These are phyloP conservation scores for Lagerstroemia speciosa DNA, from an alignment of 345 rosid genomes.

Conservation along the genomic window DNA sequence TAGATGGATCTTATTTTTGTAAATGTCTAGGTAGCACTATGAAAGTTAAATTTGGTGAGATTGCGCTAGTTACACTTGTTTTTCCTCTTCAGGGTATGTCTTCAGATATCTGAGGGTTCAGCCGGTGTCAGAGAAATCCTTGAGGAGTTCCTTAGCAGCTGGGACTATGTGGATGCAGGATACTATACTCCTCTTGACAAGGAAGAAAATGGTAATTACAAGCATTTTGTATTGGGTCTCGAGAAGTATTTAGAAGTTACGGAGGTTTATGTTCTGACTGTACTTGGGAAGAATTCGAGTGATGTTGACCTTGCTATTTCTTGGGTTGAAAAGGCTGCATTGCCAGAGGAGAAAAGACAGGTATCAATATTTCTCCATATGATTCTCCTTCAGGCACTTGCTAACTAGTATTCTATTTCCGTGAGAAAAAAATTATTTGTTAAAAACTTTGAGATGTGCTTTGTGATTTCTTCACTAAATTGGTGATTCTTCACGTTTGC, in stretches of 20 bases:
- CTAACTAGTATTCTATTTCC: background rate
- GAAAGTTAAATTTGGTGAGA: background rate
- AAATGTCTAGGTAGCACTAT: background rate
- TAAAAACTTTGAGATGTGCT: background rate
- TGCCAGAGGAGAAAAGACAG: slow-evolving; percentile 73
- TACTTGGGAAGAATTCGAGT: slow-evolving; percentile 43
- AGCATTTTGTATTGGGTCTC: slow-evolving; percentile 24
- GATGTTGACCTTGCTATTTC: slow-evolving; percentile 54
- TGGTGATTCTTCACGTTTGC: background rate
- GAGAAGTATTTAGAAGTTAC: slow-evolving; percentile 51
- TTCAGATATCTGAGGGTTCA: slow-evolving; percentile 59
- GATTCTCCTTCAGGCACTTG: background rate
- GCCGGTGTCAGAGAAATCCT: slow-evolving; percentile 49
- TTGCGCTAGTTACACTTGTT: background rate
- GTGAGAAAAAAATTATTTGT: background rate
- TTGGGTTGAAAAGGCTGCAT: slow-evolving; percentile 72
- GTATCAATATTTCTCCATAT: slow-evolving; percentile 21
- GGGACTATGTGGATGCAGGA: slow-evolving; percentile 46
- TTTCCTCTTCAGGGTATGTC: slow-evolving; percentile 39
- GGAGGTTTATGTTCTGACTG: slow-evolving; percentile 54
- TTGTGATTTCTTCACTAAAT: background rate
- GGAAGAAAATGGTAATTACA: slow-evolving; percentile 18
- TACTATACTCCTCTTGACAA: slow-evolving; percentile 26
- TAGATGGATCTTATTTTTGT: background rate
- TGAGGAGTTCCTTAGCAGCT: slow-evolving; percentile 63